Base-by-base conservation (phyloP, 257 asterid species). In the Vinca minor region DNA sequence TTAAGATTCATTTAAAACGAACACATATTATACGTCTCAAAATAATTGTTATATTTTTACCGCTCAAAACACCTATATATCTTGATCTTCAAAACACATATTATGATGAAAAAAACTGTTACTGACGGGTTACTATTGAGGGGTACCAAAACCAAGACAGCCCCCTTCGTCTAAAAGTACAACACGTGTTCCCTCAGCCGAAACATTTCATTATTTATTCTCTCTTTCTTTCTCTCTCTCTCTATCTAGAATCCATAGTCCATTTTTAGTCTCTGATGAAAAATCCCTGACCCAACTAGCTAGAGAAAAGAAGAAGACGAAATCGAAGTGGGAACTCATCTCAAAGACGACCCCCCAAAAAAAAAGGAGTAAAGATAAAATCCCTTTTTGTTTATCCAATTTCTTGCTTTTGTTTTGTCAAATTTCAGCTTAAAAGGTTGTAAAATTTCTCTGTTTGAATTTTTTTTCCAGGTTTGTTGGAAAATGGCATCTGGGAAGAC, bases 401-500 rank as follows among this genome's bases (percentile, higher is more conserved):
- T n/a, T n/a, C 4, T 17, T 63, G 39, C 1, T 5, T 15, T 31
- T 55, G 12, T 35, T 64, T 28, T 55, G 15, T 7, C 3, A 3
- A 23, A 7, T 38, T 26, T 18, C 0, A 14, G 49, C 21, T 23
- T 4, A 2, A 18, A 60, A 26, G 39, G 21, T 31, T 47, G 53
- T n/a, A 18, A 7, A 15, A 41, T 45, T 63, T 32, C 4, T 61
- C 57, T 60, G 31, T 57, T 64, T 42, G n/a, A n/a, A n/a, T n/a
- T n/a, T n/a, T n/a, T n/a, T n/a, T n/a, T n/a, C n/a, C 61, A 63
- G 63, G 69, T 72, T 71, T 69, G 36, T 73, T 68, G 18, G 39
- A 74, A n/a, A 55, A 87, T 87, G 93, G 84, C 68, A 4, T 72
- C 63, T 48, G 79, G 65, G 49, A 76, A 70, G 64, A 68, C 83